phyloP scores from a whole-genome alignment of 352 stramenopile genomes.

The Globisporangium parvum region DNA sequence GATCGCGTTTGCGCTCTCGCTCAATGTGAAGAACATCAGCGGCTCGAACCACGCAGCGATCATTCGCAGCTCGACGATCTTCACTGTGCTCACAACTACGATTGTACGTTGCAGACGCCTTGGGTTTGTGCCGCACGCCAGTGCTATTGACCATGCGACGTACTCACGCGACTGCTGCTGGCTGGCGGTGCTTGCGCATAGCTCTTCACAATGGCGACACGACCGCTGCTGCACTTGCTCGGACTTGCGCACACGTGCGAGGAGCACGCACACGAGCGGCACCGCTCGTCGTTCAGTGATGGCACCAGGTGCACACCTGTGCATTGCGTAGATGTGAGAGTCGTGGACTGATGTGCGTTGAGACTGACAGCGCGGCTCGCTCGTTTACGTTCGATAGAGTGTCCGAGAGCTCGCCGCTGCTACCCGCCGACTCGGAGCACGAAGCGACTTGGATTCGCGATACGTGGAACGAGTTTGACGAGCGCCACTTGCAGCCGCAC shows the following conservation, averaged over 20 bases:
- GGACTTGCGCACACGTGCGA: conserved; percentile 23
- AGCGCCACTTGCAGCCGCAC: conserved; percentile 58
- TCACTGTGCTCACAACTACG: conserved; percentile 59
- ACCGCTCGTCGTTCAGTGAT: background rate
- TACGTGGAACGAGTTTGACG: conserved; percentile 51
- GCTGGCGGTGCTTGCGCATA: conserved; percentile 1
- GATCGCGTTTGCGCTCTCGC: conserved; percentile 88
- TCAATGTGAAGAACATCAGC: conserved; percentile 47
- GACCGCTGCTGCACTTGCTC: conserved; percentile 18
- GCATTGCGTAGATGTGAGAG: background rate
- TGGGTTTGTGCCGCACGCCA: background rate
- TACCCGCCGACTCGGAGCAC: conserved; percentile 20
- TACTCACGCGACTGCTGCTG: background rate
- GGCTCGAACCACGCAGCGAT: conserved; percentile 41
- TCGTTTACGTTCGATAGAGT: background rate
- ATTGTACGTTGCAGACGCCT: conserved; percentile 15
- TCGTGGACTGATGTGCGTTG: background rate
- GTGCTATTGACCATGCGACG: background rate
- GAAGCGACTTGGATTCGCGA: conserved; percentile 40
- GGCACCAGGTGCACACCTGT: background rate
- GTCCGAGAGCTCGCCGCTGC: conserved; percentile 17
- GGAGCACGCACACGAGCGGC: conserved; percentile 16
- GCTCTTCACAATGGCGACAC: conserved; percentile 26
- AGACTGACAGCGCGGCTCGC: background rate
- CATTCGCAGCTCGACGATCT: conserved; percentile 59